Base-by-base conservation (phyloP, 306 rosid species). In the Senna siamea region DNA sequence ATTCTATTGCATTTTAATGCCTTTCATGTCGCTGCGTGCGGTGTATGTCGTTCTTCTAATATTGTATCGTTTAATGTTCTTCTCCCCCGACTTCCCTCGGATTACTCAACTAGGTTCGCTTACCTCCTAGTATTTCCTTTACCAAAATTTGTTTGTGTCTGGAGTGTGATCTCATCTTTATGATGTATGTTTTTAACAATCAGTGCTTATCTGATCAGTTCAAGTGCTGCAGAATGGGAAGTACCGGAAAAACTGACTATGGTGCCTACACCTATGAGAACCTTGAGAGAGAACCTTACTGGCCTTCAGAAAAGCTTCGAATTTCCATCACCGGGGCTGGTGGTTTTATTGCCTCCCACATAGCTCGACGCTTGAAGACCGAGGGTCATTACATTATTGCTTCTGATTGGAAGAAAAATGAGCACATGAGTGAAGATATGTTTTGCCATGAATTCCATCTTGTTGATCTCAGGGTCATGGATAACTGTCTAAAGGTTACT, bases 381-480 rank as follows among this genome's bases (percentile, higher is more conserved):
- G 99, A 95, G 88, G 99, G 99, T 0, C 99, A 95, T 78, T 92
- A 92, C 87, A 70, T 95, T 43, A 88, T 95, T 66, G 99, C 99
- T 44, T 92, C 99, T 2, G 99, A 95, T 53, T 95, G 98, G 99
- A 95, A 95, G 89, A 95, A 92, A 80, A 95, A 95, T 70, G 99
- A 95, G 88, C 99, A 95, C 85, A 95, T 95, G 99, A 81, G 80
- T 5, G 99, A 95, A 78, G 98, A 95, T 64, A 95, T 95, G 99
- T 92, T 94, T 86, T 94, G 99, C 77, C 80, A 94, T 66, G 98
- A 94, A 74, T 94, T 94, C 80, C 98, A 95, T 83, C 96, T 92
- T n/a, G 99, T 86, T 73, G 99, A 94, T 73, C 93, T 92, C 5
- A 85, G 97, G 86, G 99, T 94, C 69, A 94, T 94, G 99, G 97